Conservation (phyloP, 2,329 filamentous ascomycete species). For the Fusarium veterinarium region DNA sequence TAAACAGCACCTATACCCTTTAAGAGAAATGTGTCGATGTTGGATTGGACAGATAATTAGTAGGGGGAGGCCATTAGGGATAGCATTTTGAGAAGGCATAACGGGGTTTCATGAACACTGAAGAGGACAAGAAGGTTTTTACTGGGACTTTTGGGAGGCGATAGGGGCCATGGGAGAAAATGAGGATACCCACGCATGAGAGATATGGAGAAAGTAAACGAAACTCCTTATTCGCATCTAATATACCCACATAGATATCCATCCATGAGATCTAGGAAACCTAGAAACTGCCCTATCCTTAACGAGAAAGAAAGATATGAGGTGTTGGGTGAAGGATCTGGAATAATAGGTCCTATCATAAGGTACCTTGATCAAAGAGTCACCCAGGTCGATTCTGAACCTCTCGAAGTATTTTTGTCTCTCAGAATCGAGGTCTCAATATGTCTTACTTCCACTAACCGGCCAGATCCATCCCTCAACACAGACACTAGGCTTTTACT, state of each 20-base stretch:
- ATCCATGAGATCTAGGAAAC: not conserved
- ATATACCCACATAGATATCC: slow-evolving; percentile 1
- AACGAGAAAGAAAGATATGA: not conserved
- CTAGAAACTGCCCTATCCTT: not conserved
- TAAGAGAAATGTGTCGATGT: slow-evolving; percentile 10
- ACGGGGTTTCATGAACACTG: not conserved
- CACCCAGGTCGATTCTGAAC: not conserved
- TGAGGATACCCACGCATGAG: not conserved
- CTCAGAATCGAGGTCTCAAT: not conserved
- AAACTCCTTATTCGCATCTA: not conserved
- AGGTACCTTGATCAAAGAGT: not conserved
- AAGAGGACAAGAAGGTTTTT: not conserved
- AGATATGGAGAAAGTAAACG: not conserved
- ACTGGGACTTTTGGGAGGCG: not conserved
- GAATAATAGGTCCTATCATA: too few species aligned
- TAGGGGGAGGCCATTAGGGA: not conserved
- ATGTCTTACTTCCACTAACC: not conserved
- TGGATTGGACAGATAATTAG: slow-evolving; percentile 5
- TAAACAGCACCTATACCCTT: slow-evolving; percentile 23
- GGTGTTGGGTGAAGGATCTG: not conserved
- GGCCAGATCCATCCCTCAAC: not conserved
- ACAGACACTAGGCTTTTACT: not conserved
- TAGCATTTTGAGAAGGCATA: not conserved
- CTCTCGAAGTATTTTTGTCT: not conserved
- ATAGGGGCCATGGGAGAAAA: not conserved